Percentiles rank a stretch among this genome's conserved stretches.
Conservation (phyloP, 441 rosid species). For the Gossypium gossypioides region DNA sequence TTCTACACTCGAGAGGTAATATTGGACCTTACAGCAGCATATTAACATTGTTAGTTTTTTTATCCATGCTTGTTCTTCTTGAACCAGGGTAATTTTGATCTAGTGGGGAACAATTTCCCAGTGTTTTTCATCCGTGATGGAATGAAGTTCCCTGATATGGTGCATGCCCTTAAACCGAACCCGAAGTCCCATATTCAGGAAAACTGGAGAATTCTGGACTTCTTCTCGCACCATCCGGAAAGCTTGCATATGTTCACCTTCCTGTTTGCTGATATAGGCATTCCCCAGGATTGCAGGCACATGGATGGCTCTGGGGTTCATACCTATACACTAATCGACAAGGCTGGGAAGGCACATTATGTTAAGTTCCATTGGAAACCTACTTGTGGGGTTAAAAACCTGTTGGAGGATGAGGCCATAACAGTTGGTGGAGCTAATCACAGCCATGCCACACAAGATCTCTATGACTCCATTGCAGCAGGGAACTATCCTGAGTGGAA, state of each 20-base stretch:
- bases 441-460: conserved; percentile 92
- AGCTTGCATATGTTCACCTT: conserved; percentile 78
- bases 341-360: conserved; percentile 62
- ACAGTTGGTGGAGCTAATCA: conserved; percentile 86
- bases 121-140: conserved; percentile 87
- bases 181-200: conserved; percentile 90
- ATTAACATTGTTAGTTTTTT: too few relatives aligned
- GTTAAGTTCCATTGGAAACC: conserved; percentile 96
- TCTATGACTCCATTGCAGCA: conserved; percentile 72
- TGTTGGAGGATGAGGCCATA: conserved; percentile 77
- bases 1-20: conserved; percentile 89
- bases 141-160: conserved; percentile 86
- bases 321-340: conserved; percentile 65
- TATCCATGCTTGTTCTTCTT: background rate
- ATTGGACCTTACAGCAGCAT: background rate
- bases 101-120: conserved; percentile 91
- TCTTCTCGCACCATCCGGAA: conserved; percentile 88
- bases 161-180: conserved; percentile 82
- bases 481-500: conserved; percentile 90
- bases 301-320: conserved; percentile 87
- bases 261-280: conserved; percentile 76
- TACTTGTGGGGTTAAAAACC: conserved; percentile 67
- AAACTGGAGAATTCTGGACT: conserved; percentile 81
- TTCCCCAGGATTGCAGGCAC: conserved; percentile 90
- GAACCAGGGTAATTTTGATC: conserved; percentile 76